These are phyloP conservation scores for Fusarium sp. DNA, from an alignment of 2,329 filamentous ascomycete genomes.

Conservation along the genomic window DNA sequence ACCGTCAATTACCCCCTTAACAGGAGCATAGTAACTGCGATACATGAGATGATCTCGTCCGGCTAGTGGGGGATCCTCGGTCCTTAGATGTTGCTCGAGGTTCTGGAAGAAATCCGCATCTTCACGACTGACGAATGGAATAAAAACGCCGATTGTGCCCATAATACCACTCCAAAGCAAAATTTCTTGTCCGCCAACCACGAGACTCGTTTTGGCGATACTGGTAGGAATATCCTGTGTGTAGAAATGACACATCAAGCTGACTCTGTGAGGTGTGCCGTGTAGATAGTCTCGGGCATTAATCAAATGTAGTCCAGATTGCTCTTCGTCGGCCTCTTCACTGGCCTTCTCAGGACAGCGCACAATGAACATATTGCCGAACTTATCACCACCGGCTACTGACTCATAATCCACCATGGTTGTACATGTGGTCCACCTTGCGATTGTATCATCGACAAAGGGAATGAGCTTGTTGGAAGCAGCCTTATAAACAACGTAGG, in stretches of 20 bases:
- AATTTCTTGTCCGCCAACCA: conserved; percentile 91
- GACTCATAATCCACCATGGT: conserved; percentile 99
- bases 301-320: conserved; percentile 88
- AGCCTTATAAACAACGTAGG: conserved; percentile 93
- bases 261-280: conserved; percentile 85
- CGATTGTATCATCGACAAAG: conserved; percentile 89
- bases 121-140: conserved; percentile 91
- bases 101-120: conserved; percentile 98
- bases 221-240: conserved; percentile 92
- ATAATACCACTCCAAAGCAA: conserved; percentile 94
- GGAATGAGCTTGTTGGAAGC: conserved; percentile 92
- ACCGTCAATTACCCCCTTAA: conserved; percentile 96
- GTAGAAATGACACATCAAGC: conserved; percentile 89
- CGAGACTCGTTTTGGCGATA: conserved; percentile 87
- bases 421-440: conserved; percentile 90
- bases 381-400: conserved; percentile 94
- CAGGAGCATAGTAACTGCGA: conserved; percentile 93
- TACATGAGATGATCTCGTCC: conserved; percentile 97
- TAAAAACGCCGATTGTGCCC: conserved; percentile 91
- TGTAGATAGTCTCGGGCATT: conserved; percentile 92
- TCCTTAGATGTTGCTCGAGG: conserved; percentile 87
- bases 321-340: conserved; percentile 91
- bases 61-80: conserved; percentile 87
- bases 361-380: conserved; percentile 94
- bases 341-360: conserved; percentile 88